Evolutionary conservation across 2,329 filamentous ascomycete species (phyloP), one percentile per base, ranked within the genome.

Genomic region (Hymenoscyphus scutula): DNA sequence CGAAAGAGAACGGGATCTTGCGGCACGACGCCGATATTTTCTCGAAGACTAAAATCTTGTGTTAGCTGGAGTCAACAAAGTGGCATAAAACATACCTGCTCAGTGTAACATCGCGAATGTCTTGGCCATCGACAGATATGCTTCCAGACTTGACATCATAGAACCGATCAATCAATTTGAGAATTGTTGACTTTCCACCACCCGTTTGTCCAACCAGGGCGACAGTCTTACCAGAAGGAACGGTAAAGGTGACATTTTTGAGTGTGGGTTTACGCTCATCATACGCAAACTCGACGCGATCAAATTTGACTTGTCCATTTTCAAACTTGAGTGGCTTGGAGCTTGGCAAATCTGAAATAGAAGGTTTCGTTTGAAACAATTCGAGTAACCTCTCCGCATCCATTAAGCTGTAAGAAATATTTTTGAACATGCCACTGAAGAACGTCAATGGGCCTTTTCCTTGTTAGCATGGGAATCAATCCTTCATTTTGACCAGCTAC

Each of bases 341-440:
- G 8, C 74, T 75, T 1, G 78, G 75, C 37, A 75, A 76, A 53
- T 88, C 82, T 0, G 73, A 71, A 7, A 89, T 79, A 1, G 78
- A 81, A 0, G 86, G 80, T 62, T 87, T 82, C 6, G 82, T 84
- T 56, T 83, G 79, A 7, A 89, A 76, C 0, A 89, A 77, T 63
- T 80, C 75, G 0, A 83, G 77, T 5, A 89, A 76, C 3, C 84
- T 80, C 69, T 91, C 88, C 0, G 87, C 85, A 68, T 90, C 85
- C 41, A 90, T 83, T 29, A 91, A 75, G 56, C 84, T 81, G 11
- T 79, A 78, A 0, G 79, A 80, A 13, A 82, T 79, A 19, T 81
- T 78, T 2, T 79, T 79, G 60, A 74, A 80, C 27, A 84, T 75
- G 10, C 73, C 76, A 48, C 78, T 79, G 7, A 70, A 72, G 3